Conservation (phyloP, 805 yeast species). For the Suhomyces pyralidae region DNA sequence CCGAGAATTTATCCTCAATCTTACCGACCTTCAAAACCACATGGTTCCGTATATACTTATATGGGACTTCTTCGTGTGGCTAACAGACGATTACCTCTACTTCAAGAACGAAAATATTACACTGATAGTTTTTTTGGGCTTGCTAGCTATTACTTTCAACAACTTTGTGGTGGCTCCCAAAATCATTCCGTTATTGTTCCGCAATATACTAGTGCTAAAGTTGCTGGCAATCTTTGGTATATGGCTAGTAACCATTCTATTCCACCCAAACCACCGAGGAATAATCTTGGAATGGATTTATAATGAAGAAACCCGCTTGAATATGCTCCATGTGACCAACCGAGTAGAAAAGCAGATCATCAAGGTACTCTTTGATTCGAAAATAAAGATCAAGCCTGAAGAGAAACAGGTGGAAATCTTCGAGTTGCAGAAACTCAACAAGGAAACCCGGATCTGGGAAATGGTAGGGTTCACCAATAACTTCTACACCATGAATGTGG, state of each 20-base stretch:
- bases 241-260: conserved; percentile 45
- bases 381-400: conserved; percentile 7
- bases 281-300: conserved; percentile 45
- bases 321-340: conserved; percentile 47
- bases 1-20: conserved; percentile 70
- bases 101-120: conserved; percentile 64
- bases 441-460: conserved; percentile 56
- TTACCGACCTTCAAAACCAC: conserved; percentile 82
- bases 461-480: conserved; percentile 56
- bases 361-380: conserved; percentile 5
- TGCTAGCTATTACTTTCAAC: conserved; percentile 22
- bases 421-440: conserved; percentile 59
- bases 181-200: conserved; percentile 27
- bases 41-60: conserved; percentile 61
- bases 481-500: conserved; percentile 47
- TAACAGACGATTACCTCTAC: conserved; percentile 56
- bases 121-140: conserved; percentile 43
- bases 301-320: conserved; percentile 64
- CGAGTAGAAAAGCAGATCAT: conserved; percentile 41
- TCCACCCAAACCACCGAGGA: conserved; percentile 57
- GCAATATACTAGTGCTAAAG: conserved; percentile 11
- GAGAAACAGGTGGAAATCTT: conserved; percentile 56
- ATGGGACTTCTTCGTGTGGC: conserved; percentile 54
- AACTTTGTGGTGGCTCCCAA: conserved; percentile 25
- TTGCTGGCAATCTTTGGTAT: conserved; percentile 32